Evolutionary conservation across 495 filamentous ascomycete species (phyloP), one percentile per base, ranked within the genome.

Genomic region (Tuber brumale): DNA sequence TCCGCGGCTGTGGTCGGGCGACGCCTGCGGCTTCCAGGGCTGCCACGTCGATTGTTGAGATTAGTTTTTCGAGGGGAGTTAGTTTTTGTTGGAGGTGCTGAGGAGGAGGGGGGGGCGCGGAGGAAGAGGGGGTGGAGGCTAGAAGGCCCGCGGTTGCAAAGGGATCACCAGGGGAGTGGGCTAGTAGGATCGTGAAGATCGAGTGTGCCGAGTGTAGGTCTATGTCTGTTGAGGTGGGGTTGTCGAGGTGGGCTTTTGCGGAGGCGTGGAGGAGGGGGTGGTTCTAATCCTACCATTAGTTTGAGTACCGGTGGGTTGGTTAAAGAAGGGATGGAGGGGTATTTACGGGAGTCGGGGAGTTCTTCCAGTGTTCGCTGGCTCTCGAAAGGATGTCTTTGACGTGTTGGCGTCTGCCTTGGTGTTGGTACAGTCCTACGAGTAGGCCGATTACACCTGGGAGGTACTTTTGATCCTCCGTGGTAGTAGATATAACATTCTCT

Each of bases 401-500:
- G 57, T 92, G 90, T 37, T 88, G 82, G 75, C 90, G 92, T n/a
- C 94, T 93, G 73, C 91, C 90, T 84, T 96, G 92, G 3, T 86
- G 85, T 76, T 89, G 88, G 84, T 97, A 97, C 1, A 99, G 86
- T 4, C 92, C 90, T 21, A 97, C 90, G 7, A 94, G 87, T 3
- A 93, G 86, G n/a, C 92, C 92, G 23, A 97, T 88, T 0, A 99
- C 86, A 41, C 96, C 96, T 0, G 96, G 95, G 45, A 93, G 90
- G 83, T 90, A 96, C 43, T 93, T 92, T 44, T 91, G 89, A 44
- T 90, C 88, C 72, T 89, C 86, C 76, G 93, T 89, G 42, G 87
- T 83, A 72, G 89, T 82, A 42, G 86, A 83, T 19, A 86, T 83
- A 19, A 90, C 88, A 14, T 86, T 87, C 80, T 97, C 93, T 27